These are phyloP conservation scores for Didymella glomerata DNA, from an alignment of 2,329 filamentous ascomycete species.

Conservation along the genomic window DNA sequence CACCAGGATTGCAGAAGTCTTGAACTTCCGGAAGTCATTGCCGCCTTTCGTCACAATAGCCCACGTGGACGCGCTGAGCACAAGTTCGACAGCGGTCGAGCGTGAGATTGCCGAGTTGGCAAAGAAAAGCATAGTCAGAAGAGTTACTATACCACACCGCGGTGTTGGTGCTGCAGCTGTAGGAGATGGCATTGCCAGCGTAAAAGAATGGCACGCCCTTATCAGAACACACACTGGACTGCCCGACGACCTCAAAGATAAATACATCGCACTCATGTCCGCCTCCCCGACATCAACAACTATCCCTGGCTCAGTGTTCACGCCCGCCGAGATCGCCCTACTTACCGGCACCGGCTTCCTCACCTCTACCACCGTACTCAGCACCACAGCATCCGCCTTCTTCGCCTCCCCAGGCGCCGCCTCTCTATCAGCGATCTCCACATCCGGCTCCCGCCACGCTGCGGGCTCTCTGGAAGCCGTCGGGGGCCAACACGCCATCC, in stretches of 20 bases:
- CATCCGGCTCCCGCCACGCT: constrained; percentile 68
- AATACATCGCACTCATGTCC: constrained; percentile 63
- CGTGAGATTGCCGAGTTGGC: constrained; percentile 71
- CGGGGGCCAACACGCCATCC: constrained; percentile 71
- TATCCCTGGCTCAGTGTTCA: constrained; percentile 54
- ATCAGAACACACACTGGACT: constrained; percentile 38
- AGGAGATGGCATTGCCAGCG: constrained; percentile 71
- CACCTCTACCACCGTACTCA: constrained; percentile 56
- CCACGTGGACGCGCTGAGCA: constrained; percentile 71
- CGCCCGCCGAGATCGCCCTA: constrained; percentile 60
- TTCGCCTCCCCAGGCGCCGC: constrained; percentile 55
- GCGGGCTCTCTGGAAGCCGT: constrained; percentile 75
- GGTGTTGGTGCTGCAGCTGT: constrained; percentile 65
- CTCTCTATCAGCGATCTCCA: constrained; percentile 66
- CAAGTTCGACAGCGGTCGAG: constrained; percentile 70
- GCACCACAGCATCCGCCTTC: constrained; percentile 47
- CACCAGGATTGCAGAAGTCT: constrained; percentile 67
- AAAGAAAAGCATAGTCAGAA: constrained; percentile 65
- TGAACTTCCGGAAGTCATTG: constrained; percentile 67
- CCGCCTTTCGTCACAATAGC: constrained; percentile 72
- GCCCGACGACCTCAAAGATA: constrained; percentile 45
- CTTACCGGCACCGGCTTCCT: constrained; percentile 74
- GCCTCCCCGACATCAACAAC: constrained; percentile 60
- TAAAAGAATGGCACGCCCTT: constrained; percentile 57
- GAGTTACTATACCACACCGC: constrained; percentile 69